Base-by-base conservation (phyloP, 257 asterid species). In the Ophiorrhiza pumila region DNA sequence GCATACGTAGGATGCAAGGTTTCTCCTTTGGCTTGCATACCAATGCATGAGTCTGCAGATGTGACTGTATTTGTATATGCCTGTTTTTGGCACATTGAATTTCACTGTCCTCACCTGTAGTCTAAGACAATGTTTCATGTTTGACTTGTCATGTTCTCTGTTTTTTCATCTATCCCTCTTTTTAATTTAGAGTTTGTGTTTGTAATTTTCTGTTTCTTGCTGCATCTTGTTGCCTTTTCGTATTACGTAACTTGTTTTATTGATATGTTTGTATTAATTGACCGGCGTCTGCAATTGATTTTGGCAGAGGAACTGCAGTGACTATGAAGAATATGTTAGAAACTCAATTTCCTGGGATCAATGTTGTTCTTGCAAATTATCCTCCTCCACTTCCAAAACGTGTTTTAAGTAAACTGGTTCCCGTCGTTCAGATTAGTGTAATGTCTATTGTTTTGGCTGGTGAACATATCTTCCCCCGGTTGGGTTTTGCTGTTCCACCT, bases 371-470 rank as follows among this genome's bases (percentile, higher is more conserved):
- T 71, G 97, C 91, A 60, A 94, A 94, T 82, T 94, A 87, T 79
- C 99, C 99, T 57, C 90, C 99, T 43, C 87, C 97, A 71, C 83
- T 91, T 52, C 97, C 96, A 7, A 94, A 94, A 76, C 99, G 97
- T 69, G 69, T 87, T 80, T 72, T 94, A 83, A 87, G 97, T 82
- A 91, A 94, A 82, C 63, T 94, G 57, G 95, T 94, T 20, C 97
- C 99, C 1, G 63, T 94, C 37, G 74, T 85, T 73, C 99, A 94
- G 75, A 84, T 94, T 83, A 95, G 99, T 20, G 81, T 90, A 71
- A 83, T 94, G 65, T 91, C 93, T 43, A 78, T 91, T 55, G 82
- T 94, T 74, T 81, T 89, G 80, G 96, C 85, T 0, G 99, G 99
- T 64, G 97, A 94, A 68, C 97, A 91, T 15, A 88, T 92, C 52